Base-by-base conservation (phyloP, 805 yeast species). In the Candida ipomoeae region DNA sequence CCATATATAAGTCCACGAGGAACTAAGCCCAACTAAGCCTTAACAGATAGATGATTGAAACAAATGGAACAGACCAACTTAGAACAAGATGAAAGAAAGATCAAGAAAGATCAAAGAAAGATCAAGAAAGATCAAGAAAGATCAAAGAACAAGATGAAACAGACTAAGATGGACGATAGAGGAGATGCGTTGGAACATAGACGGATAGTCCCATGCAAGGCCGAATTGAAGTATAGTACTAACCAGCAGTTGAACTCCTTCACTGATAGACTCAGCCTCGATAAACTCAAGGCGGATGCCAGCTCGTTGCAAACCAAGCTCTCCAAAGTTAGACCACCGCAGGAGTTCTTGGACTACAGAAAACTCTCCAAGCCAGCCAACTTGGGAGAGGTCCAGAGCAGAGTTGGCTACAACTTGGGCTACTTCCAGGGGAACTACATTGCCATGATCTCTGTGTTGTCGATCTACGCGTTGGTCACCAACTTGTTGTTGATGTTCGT, bases 331-430 rank as follows among this genome's bases (percentile, higher is more conserved):
- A 85, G 87, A 64, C 89, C 97, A 35, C 91, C 95, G 39, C 94
- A 86, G 68, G 99, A 94, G 67, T 94, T 94, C 66, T 89, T 94
- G 64, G 97, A 94, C 66, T 70, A 87, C 63, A 87, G 90, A 69
- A 84, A 96, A 66, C 68, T 94, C 54, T 87, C 96, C 35, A 90
- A 89, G 67, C 99, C 99, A 18, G 83, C 81, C 48, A 90, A 89
- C 68, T 86, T 90, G 67, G 83, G 86, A 44, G 99, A 94, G 58
- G 75, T 87, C 46, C 99, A 94, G 72, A 81, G 87, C 59, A 83
- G 99, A 68, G 89, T 92, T 39, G 72, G 85, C 41, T 94, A 82
- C 77, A 94, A 94, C 70, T 73, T 94, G 67, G 83, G 88, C 42
- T 87, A 92, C 72, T 94, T 83, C 71, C 84, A 89, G 51, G 84